Evolutionary conservation across 768 basidiomycete species (phyloP).

Genomic region (Hypsizygus marmoreus): DNA sequence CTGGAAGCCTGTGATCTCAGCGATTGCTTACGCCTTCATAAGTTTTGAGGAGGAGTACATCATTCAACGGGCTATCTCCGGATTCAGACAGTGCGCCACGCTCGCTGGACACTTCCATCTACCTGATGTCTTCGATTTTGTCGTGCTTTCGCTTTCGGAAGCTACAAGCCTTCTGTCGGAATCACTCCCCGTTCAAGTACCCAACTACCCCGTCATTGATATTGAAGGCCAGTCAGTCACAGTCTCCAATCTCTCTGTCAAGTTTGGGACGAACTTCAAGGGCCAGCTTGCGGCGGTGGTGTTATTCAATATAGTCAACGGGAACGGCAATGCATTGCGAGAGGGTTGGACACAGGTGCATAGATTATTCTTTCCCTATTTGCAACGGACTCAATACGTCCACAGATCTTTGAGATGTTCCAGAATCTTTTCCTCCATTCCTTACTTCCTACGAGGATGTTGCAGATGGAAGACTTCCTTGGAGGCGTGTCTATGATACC

Average conservation of each 20-base stretch:
- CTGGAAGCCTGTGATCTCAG: slow-evolving; percentile 93
- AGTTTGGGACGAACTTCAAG: slow-evolving; percentile 93
- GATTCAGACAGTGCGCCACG: slow-evolving; percentile 96
- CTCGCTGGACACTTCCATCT: slow-evolving; percentile 86
- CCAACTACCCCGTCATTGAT: slow-evolving; percentile 86
- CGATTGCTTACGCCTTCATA: slow-evolving; percentile 94
- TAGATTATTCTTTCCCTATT: not conserved
- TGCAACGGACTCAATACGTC: slow-evolving; percentile 8
- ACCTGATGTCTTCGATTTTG: slow-evolving; percentile 96
- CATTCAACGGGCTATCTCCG: slow-evolving; percentile 91
- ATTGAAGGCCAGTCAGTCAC: slow-evolving; percentile 89
- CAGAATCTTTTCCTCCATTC: slow-evolving; percentile 95
- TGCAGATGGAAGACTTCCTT: slow-evolving; percentile 98
- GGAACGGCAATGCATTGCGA: slow-evolving; percentile 89
- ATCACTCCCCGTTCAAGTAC: slow-evolving; percentile 64
- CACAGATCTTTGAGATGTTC: slow-evolving; percentile 96
- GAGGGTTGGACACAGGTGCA: slow-evolving; percentile 92
- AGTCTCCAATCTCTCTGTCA: slow-evolving; percentile 88
- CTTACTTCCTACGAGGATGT: slow-evolving; percentile 83
- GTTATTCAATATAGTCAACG: slow-evolving; percentile 95
- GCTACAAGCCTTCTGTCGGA: slow-evolving; percentile 88
- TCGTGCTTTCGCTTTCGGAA: slow-evolving; percentile 89
- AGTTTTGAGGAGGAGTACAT: slow-evolving; percentile 96
- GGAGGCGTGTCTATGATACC: slow-evolving; percentile 95
- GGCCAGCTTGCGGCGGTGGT: slow-evolving; percentile 96